phyloP scores from a whole-genome alignment of 352 stramenopile species.

The Phytophthora quininea region DNA sequence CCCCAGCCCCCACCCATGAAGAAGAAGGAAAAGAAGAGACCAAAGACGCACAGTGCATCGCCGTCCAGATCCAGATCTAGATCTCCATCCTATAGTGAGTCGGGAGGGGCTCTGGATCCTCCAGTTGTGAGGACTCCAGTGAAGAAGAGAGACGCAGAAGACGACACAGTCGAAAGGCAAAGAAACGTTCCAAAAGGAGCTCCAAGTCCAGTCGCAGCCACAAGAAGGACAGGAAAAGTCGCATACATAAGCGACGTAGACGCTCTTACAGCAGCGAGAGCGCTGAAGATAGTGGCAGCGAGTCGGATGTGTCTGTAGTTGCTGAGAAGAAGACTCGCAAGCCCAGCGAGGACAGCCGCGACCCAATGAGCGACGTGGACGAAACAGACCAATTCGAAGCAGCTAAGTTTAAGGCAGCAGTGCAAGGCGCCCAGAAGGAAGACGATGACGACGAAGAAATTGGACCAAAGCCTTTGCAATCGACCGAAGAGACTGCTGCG shows the following conservation, averaged over 20 bases:
- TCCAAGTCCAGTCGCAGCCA: constrained; percentile 40
- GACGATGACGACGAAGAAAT: constrained; percentile 89
- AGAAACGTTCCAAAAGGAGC: constrained; percentile 43
- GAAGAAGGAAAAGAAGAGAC: constrained; percentile 53
- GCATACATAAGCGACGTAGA: constrained; percentile 29
- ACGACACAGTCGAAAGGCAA: constrained; percentile 37
- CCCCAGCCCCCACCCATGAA: constrained; percentile 55
- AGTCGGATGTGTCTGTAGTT: constrained; percentile 28
- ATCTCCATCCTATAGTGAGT: constrained; percentile 32
- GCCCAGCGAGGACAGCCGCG: constrained; percentile 15
- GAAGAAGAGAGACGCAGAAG: constrained; percentile 40
- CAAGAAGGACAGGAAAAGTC: constrained; percentile 38
- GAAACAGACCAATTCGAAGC: constrained; percentile 81
- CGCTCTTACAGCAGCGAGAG: constrained; percentile 37
- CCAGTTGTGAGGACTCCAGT: constrained; percentile 25
- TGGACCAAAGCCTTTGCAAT: constrained; percentile 75
- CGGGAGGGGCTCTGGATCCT: constrained; percentile 5
- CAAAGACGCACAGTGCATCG: constrained; percentile 13
- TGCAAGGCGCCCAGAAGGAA: constrained; percentile 68
- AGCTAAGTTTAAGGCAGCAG: constrained; percentile 87
- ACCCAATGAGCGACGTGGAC: constrained; percentile 24
- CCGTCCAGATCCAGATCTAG: constrained; percentile 18
- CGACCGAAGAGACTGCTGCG: constrained; percentile 53
- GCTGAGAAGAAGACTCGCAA: constrained; percentile 29
- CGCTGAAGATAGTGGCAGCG: constrained; percentile 28